Base-by-base conservation (phyloP, 1,139 yeast genomes). In the Yueomyces sp. region DNA sequence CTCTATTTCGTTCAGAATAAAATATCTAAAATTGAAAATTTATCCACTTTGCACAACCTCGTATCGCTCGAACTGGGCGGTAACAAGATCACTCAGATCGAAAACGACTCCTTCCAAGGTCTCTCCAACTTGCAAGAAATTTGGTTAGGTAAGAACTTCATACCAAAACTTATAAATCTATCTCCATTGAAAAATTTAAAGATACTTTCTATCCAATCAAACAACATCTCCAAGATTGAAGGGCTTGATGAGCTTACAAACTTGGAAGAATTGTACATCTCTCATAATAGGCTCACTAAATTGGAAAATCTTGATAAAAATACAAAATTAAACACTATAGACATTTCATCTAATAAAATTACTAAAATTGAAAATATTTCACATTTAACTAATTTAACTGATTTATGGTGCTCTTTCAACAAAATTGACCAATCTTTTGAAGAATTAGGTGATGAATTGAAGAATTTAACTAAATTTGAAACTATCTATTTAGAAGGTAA, bases 401-500 rank as follows among this genome's bases (percentile, higher is more conserved):
- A 93, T 62, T 69, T 93, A 43, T 93, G 98, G 98, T 87, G 94
- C 32, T 84, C 96, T 0, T 76, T 77, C 52, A 93, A 91, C 62
- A 63, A 72, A 54, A 63, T 93, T 30, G 72, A 75, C 32, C 63
- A 59, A 42, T 68, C 75, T 38, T 89, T 85, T 60, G 77, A 77
- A 39, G 81, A 86, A 45, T 66, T 93, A 39, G 78, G 76, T 39
- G 62, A 70, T 36, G 79, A 85, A 57, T 69, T 91, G 46, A 77
- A 80, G 12, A 67, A 67, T 37, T 67, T 86, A 44, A 74, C 77
- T 1, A 70, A 73, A 4, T 68, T 93, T 44, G 95, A 87, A 45
- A 86, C 96, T 0, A 95, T 93, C 4, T 93, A 93, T 58, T 77
- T 93, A 51, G 98, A 93, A 64, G 91, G 93, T n/a, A 91, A 89